phyloP scores from a whole-genome alignment of 2,329 filamentous ascomycete genomes.

The Pyrenochaeta sp. region DNA sequence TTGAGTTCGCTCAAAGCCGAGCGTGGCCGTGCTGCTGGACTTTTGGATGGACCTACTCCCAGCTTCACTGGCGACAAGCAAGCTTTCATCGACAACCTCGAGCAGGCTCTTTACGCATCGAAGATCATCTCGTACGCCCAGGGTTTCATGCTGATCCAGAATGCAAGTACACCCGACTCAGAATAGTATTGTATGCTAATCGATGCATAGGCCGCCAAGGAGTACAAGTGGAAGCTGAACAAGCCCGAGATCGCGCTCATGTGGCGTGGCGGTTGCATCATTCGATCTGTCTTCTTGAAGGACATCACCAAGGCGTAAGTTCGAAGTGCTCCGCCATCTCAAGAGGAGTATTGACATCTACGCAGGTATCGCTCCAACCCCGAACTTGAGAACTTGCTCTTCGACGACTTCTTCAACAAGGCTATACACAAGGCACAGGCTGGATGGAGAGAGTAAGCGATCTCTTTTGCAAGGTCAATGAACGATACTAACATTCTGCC shows the following conservation, averaged over 20 bases:
- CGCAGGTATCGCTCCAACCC: conserved; percentile 83
- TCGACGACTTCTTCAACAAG: conserved; percentile 99
- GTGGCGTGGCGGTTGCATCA: conserved; percentile 99
- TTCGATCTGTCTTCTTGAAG: conserved; percentile 99
- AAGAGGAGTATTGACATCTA: conserved; percentile 11
- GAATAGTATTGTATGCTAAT: conserved; percentile 9
- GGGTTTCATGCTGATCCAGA: conserved; percentile 99
- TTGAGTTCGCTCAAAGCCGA: conserved; percentile 93
- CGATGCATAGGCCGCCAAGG: conserved; percentile 78
- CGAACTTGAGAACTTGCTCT: conserved; percentile 96
- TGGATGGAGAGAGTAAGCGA: conserved; percentile 52
- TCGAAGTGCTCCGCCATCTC: neutral
- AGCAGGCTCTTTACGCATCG: conserved; percentile 98
- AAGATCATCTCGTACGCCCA: conserved; percentile 99
- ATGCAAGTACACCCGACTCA: conserved; percentile 65
- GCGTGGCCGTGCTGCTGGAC: conserved; percentile 80
- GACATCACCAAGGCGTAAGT: conserved; percentile 86
- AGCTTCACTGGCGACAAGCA: conserved; percentile 90
- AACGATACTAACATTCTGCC: conserved; percentile 59
- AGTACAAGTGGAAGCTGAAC: conserved; percentile 99
- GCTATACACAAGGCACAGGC: conserved; percentile 94
- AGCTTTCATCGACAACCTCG: conserved; percentile 94
- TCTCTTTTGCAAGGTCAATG: neutral
- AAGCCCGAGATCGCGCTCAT: conserved; percentile 99
- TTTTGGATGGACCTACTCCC: conserved; percentile 79